Evolutionary conservation across 495 filamentous ascomycete genomes (phyloP).

Genomic region (Neurospora pannonica): DNA sequence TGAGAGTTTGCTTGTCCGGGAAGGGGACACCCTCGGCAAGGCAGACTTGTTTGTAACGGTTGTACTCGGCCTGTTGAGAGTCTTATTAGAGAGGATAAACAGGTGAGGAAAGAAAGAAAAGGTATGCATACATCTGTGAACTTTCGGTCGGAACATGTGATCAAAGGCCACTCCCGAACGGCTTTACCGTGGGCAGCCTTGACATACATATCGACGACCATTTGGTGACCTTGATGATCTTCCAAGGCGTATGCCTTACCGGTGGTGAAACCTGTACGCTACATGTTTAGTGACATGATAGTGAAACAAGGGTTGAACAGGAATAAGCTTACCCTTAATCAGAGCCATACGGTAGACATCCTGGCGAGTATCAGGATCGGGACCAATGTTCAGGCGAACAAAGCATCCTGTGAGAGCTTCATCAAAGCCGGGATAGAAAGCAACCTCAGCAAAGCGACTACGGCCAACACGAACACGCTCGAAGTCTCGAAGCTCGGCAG

Average conservation of each 20-base stretch:
- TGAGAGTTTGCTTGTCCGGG: slow-evolving; percentile 56
- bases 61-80: slow-evolving; percentile 56
- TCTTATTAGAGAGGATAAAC: slow-evolving; percentile 12
- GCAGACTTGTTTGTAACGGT: slow-evolving; percentile 71
- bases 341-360: slow-evolving; percentile 76
- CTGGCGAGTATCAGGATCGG: slow-evolving; percentile 53
- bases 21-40: slow-evolving; percentile 59
- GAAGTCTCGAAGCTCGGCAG: slow-evolving; percentile 66
- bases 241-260: slow-evolving; percentile 76
- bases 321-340: slow-evolving; percentile 59
- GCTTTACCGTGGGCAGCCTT: slow-evolving; percentile 66
- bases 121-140: slow-evolving; percentile 57
- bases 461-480: slow-evolving; percentile 75
- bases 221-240: slow-evolving; percentile 55
- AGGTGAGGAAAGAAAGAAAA: not conserved
- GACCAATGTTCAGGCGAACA: slow-evolving; percentile 68
- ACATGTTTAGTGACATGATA: not conserved
- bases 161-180: slow-evolving; percentile 70
- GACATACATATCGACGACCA: slow-evolving; percentile 69
- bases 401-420: slow-evolving; percentile 70
- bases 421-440: slow-evolving; percentile 84
- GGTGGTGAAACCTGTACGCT: slow-evolving; percentile 53
- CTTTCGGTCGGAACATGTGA: slow-evolving; percentile 65
- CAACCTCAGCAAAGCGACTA: slow-evolving; percentile 70
- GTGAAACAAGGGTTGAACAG: not conserved